Conservation (phyloP, 2,329 filamentous ascomycete species). For the Fulvia fulva region DNA sequence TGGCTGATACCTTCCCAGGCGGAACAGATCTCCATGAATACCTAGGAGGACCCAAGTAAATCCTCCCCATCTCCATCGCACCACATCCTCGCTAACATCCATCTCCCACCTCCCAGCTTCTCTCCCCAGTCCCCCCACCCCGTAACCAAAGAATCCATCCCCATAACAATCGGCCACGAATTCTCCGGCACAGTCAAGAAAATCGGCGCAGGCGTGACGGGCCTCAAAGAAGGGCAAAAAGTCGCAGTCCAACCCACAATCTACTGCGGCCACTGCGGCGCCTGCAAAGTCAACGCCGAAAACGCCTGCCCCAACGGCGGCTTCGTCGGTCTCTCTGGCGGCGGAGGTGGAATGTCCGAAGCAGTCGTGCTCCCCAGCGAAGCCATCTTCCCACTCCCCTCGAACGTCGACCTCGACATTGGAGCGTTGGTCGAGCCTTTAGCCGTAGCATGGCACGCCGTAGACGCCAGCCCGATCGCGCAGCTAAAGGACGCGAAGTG, state of each 20-base stretch:
- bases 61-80: not conserved
- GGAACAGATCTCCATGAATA: constrained; percentile 27
- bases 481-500: constrained; percentile 41
- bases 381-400: constrained; percentile 50
- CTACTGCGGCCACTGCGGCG: constrained; percentile 53
- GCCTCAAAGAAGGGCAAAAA: constrained; percentile 52
- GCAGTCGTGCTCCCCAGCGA: constrained; percentile 49
- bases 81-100: not conserved
- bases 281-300: constrained; percentile 50
- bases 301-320: constrained; percentile 58
- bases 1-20: too few relatives aligned
- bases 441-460: constrained; percentile 62
- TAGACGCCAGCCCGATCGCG: constrained; percentile 47
- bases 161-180: constrained; percentile 61
- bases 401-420: constrained; percentile 50
- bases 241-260: constrained; percentile 60
- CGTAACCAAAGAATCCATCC: constrained; percentile 54
- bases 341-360: constrained; percentile 55
- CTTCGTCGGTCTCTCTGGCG: constrained; percentile 43
- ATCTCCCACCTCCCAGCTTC: constrained; percentile 40
- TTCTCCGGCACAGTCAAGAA: constrained; percentile 59
- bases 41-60: constrained; percentile 38
- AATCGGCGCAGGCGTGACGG: constrained; percentile 44
- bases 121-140: constrained; percentile 53
- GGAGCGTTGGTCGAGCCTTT: constrained; percentile 62